Base-by-base conservation (phyloP, 768 basidiomycete species). In the Mycena alexandri region DNA sequence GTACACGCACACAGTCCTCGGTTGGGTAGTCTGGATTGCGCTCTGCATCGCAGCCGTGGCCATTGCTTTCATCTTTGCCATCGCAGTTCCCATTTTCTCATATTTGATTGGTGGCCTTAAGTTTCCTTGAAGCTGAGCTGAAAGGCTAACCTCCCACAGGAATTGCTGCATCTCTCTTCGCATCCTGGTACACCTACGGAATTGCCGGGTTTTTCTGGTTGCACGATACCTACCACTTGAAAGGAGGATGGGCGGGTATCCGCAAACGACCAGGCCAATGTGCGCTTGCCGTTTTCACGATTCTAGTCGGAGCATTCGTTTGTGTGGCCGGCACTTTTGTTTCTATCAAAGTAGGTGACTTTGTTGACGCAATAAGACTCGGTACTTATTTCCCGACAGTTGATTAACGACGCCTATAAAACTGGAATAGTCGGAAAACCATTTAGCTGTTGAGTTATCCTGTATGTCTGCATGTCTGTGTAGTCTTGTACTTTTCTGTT, bases 101-200 rank as follows among this genome's bases (percentile, higher is more conserved):
- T 82, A 86, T 69, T 75, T 88, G 42, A 85, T 86, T 36, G 84
- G 67, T 68, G 33, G 22, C 5, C 19, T 17, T 22, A 34, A 17
- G 21, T 43, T 42, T 33, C n/a, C 29, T 29, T 29, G 29, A 14
- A 38, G 38, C 38, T 22, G 2, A 51, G 34, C 5, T 14, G 13
- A 33, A 38, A 5, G 14, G 38, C 10, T 38, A 25, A 41, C 6
- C 25, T 33, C 9, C 6, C 19, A 6, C 14, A 68, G 67, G 86
- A 16, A 84, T 88, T 65, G 75, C 85, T 14, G 86, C 86, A 11
- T 78, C 86, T 19, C 76, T 87, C 22, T 88, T 88, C 67, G 86
- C 87, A 10, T 81, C 84, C n/a, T 87, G 87, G 85, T 88, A 85
- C 71, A 87, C 87, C 16, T 86, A 87, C 67, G 86, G 86, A 29